Evolutionary conservation across 2,329 filamentous ascomycete genomes (phyloP).

Genomic region (Xylariaceae sp.): DNA sequence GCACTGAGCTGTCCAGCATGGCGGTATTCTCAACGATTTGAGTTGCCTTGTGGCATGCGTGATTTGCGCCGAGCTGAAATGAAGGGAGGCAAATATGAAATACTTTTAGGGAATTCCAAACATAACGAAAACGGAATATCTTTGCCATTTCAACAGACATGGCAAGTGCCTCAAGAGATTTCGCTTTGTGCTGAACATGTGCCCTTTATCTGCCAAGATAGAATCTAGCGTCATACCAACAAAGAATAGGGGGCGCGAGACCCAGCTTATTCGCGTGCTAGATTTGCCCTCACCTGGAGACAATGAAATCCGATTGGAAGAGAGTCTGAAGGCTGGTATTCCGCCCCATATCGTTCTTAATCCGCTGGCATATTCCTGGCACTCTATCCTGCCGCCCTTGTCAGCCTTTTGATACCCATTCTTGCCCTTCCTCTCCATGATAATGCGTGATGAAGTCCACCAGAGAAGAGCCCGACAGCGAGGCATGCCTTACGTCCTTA

Average conservation of each 20-base stretch:
- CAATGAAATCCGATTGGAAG: slow-evolving; percentile 21
- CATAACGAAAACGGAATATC: slow-evolving; percentile 3
- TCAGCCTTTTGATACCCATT: neutral
- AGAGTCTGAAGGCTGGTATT: neutral
- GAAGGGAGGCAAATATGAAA: slow-evolving; percentile 5
- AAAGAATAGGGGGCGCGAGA: slow-evolving; percentile 15
- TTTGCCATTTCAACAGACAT: slow-evolving; percentile 1
- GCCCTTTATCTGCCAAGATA: slow-evolving; percentile 9
- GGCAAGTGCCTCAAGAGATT: neutral
- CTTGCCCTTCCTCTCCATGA: too few relatives aligned
- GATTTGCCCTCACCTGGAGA: slow-evolving; percentile 12
- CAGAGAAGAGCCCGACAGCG: slow-evolving; percentile 13
- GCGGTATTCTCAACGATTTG: slow-evolving; percentile 51
- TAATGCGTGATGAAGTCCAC: slow-evolving; percentile 22
- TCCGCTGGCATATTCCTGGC: too few relatives aligned
- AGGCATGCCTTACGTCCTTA: slow-evolving; percentile 23
- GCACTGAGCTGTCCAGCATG: slow-evolving; percentile 54
- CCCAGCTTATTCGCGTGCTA: neutral
- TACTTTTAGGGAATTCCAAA: too few relatives aligned
- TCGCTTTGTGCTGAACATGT: slow-evolving; percentile 5
- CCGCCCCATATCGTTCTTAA: neutral
- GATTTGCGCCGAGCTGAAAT: neutral
- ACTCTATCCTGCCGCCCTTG: neutral
- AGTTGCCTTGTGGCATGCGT: slow-evolving; percentile 1
- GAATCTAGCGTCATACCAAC: slow-evolving; percentile 8